Conservation (phyloP, 208 protist genomes). For the Porcisia hertigi region DNA sequence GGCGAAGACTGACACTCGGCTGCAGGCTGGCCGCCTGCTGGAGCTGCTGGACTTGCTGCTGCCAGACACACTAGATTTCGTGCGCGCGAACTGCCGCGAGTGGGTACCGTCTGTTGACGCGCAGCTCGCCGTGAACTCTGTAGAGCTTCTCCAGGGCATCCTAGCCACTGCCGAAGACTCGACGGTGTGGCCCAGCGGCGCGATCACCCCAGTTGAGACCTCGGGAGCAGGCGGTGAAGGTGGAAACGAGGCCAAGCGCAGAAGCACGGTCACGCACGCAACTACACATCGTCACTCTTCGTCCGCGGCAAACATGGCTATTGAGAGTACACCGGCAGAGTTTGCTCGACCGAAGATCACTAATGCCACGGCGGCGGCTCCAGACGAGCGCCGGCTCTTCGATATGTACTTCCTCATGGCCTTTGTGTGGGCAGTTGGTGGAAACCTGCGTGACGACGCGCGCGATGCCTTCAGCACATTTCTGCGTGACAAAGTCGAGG, state of each 20-base stretch:
- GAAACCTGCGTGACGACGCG: conserved; percentile 88
- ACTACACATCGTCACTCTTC: conserved; percentile 18
- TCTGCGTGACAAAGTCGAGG: conserved; percentile 64
- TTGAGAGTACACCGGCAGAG: conserved; percentile 52
- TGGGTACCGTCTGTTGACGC: conserved; percentile 90
- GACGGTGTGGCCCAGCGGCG: conserved; percentile 53
- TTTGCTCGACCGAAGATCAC: conserved; percentile 74
- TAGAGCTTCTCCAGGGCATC: conserved; percentile 90
- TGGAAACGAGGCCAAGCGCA: conserved; percentile 20
- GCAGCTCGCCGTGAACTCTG: conserved; percentile 89
- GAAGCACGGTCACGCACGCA: conserved; percentile 7
- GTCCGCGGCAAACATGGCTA: conserved; percentile 11
- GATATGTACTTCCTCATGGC: conserved; percentile 96
- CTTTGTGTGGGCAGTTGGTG: conserved; percentile 96
- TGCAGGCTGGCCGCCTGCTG: conserved; percentile 69
- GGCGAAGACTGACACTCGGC: conserved; percentile 37
- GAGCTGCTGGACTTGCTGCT: conserved; percentile 76
- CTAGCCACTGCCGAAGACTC: conserved; percentile 55
- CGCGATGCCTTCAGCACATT: conserved; percentile 91
- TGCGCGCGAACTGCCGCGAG: conserved; percentile 87
- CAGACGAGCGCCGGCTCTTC: conserved; percentile 75
- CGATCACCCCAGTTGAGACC: conserved; percentile 36
- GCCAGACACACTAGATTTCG: conserved; percentile 84
- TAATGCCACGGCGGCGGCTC: conserved; percentile 31
- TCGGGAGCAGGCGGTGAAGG: conserved; percentile 27